Percentiles rank a stretch among this genome's conserved stretches.
phyloP scores from a whole-genome alignment of 805 yeast species.

The Metschnikowia lunata region DNA sequence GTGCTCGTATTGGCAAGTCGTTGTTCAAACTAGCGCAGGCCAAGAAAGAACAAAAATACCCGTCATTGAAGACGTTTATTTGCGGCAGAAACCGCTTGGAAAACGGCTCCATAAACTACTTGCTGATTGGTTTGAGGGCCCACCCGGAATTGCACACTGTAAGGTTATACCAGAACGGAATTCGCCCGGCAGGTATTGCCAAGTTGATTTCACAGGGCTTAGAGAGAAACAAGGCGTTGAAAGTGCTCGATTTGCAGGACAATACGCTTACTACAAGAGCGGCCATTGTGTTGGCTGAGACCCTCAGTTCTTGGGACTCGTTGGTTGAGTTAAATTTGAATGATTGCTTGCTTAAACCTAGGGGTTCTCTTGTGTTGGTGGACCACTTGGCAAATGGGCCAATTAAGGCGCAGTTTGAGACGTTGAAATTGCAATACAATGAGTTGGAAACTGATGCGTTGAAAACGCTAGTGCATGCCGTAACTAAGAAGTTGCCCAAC shows the following conservation, averaged over 20 bases:
- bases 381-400: slow-evolving; percentile 40
- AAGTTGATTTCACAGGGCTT: slow-evolving; percentile 72
- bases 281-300: slow-evolving; percentile 45
- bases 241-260: slow-evolving; percentile 84
- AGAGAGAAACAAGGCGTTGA: slow-evolving; percentile 52
- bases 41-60: slow-evolving; percentile 49
- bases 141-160: slow-evolving; percentile 71
- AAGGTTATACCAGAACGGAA: slow-evolving; percentile 92
- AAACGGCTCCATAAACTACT: slow-evolving; percentile 83
- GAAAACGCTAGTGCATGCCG: slow-evolving; percentile 50
- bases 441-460: slow-evolving; percentile 72
- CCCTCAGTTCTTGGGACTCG: slow-evolving; percentile 53
- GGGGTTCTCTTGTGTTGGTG: slow-evolving; percentile 61
- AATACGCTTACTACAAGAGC: slow-evolving; percentile 83
- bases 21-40: slow-evolving; percentile 65
- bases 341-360: slow-evolving; percentile 79
- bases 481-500: slow-evolving; percentile 51
- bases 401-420: slow-evolving; percentile 43
- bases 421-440: slow-evolving; percentile 78
- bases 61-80: slow-evolving; percentile 72
- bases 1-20: slow-evolving; percentile 88
- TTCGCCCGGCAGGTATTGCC: slow-evolving; percentile 88
- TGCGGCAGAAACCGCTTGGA: slow-evolving; percentile 98
- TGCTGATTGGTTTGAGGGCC: slow-evolving; percentile 79
- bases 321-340: slow-evolving; percentile 79